Conservation (phyloP, 345 rosid species). For the Pseudoturritis turrita region DNA sequence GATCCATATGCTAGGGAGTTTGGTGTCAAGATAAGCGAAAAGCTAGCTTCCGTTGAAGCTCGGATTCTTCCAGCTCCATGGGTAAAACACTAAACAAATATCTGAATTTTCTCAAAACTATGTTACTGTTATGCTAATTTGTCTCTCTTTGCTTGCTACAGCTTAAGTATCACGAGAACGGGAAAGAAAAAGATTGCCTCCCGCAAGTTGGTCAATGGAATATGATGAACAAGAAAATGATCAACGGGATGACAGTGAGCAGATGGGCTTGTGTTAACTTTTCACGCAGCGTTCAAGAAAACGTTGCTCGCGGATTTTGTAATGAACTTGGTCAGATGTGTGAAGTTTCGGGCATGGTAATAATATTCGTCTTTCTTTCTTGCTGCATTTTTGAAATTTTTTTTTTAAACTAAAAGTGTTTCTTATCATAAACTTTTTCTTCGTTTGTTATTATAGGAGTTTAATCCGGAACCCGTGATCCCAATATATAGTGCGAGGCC, state of each 20-base stretch:
- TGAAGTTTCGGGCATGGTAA: constrained; percentile 99
- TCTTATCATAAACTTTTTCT: neutral
- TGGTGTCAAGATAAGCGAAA: constrained; percentile 89
- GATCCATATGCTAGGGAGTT: constrained; percentile 97
- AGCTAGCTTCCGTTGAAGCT: constrained; percentile 91
- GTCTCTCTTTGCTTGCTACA: constrained; percentile 26
- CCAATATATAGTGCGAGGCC: constrained; percentile 89
- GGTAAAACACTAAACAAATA: constrained; percentile 45
- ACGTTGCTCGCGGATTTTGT: constrained; percentile 86
- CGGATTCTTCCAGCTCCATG: constrained; percentile 99
- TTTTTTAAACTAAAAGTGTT: neutral
- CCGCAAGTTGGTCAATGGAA: constrained; percentile 99
- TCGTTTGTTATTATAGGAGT: constrained; percentile 50
- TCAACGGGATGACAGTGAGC: constrained; percentile 92
- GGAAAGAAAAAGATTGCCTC: constrained; percentile 93
- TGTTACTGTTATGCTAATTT: neutral
- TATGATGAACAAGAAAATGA: constrained; percentile 99
- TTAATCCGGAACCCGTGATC: constrained; percentile 86
- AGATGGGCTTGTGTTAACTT: constrained; percentile 98
- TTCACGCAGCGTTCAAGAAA: constrained; percentile 93
- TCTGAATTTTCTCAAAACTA: neutral
- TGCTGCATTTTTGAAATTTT: neutral
- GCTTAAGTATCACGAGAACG: constrained; percentile 98
- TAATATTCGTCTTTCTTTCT: neutral
- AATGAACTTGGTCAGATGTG: constrained; percentile 96